A percentile compares a stretch with the other conserved stretches of the same genome.
Evolutionary conservation across 2,329 filamentous ascomycete genomes (phyloP).

Genomic region (Sporothrix euskadiensis): DNA sequence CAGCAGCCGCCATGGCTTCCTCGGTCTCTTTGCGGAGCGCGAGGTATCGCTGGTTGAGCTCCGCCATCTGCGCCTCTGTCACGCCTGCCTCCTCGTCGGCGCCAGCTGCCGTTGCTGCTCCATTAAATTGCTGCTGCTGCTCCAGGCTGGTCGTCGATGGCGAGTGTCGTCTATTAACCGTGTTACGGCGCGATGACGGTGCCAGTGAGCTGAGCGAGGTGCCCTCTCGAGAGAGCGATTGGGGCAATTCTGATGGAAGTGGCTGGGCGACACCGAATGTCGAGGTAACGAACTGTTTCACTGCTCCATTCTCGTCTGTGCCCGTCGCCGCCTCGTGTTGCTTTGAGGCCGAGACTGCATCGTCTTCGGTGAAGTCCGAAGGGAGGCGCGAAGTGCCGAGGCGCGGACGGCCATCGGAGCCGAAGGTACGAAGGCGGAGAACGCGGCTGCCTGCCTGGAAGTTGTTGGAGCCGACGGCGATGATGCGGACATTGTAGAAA

Average conservation of each 20-base stretch:
- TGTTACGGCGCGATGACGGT: constrained; percentile 57
- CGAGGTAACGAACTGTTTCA: constrained; percentile 29
- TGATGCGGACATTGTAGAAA: constrained; percentile 91
- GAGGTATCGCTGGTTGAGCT: constrained; percentile 80
- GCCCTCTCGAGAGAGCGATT: constrained; percentile 65
- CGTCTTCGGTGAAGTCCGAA: constrained; percentile 57
- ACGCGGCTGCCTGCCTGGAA: constrained; percentile 88
- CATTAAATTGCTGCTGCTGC: constrained; percentile 39
- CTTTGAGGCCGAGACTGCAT: constrained; percentile 46
- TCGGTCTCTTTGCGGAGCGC: constrained; percentile 80
- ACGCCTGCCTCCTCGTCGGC: constrained; percentile 51
- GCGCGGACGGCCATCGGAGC: constrained; percentile 62
- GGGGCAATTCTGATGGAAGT: constrained; percentile 33
- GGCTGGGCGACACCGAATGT: constrained; percentile 31
- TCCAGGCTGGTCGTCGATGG: constrained; percentile 65
- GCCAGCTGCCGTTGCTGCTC: constrained; percentile 30
- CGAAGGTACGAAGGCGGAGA: constrained; percentile 78
- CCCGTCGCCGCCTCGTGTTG: constrained; percentile 47
- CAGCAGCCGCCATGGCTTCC: constrained; percentile 68
- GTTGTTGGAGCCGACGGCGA: constrained; percentile 86
- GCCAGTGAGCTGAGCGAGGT: constrained; percentile 42
- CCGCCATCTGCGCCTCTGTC: constrained; percentile 67
- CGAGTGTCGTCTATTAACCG: constrained; percentile 73
- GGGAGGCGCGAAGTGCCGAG: constrained; percentile 59
- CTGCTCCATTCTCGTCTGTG: constrained; percentile 52